A percentile compares a stretch with the other conserved stretches of the same genome.
These are phyloP conservation scores for Blastobotrys aristatus DNA, from an alignment of 1,139 yeast species.

Conservation along the genomic window DNA sequence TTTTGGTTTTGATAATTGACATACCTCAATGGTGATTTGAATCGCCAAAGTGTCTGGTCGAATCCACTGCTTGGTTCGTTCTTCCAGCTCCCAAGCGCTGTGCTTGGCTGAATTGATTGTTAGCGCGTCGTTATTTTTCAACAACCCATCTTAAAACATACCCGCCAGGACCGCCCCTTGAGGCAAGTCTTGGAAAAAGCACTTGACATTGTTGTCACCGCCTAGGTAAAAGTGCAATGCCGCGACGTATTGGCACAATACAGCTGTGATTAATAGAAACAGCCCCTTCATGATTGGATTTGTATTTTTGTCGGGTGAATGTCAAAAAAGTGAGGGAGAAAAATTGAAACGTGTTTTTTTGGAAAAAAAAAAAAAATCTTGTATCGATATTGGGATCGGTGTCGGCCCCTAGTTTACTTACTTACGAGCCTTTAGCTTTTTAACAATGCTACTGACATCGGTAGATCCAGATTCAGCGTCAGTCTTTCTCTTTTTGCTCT, in stretches of 20 bases:
- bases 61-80: constrained; percentile 41
- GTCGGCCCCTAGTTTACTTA: neutral
- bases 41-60: constrained; percentile 44
- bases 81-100: constrained; percentile 53
- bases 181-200: constrained; percentile 63
- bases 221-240: constrained; percentile 51
- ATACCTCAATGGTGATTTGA: constrained; percentile 47
- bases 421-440: constrained; percentile 23
- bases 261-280: constrained; percentile 10
- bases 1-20: too few species aligned
- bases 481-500: constrained; percentile 16
- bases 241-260: constrained; percentile 23
- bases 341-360: constrained; percentile 10
- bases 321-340: neutral
- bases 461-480: constrained; percentile 15
- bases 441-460: constrained; percentile 18
- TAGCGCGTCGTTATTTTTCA: neutral
- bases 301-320: neutral
- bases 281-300: constrained; percentile 7
- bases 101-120: constrained; percentile 37
- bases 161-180: constrained; percentile 58
- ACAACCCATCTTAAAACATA: constrained; percentile 15
- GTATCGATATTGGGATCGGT: constrained; percentile 3
- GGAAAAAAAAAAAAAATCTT: constrained; percentile 6
- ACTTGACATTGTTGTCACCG: constrained; percentile 51